phyloP scores from a whole-genome alignment of 768 basidiomycete genomes.

The Cystofilobasidium macerans region DNA sequence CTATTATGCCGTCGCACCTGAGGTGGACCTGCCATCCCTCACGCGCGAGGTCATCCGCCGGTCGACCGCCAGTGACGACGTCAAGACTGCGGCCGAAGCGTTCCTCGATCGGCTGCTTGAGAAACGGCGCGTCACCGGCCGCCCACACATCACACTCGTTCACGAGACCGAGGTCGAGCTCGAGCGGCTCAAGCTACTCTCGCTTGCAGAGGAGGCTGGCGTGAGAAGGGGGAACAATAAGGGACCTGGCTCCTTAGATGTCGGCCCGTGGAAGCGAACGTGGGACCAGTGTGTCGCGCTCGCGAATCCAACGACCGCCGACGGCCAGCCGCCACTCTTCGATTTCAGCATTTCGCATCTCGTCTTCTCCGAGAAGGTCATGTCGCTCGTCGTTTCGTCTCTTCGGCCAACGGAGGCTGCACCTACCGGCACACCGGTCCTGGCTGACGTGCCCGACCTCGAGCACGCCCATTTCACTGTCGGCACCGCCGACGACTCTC shows the following conservation, averaged over 20 bases:
- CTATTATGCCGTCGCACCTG: slow-evolving; percentile 70
- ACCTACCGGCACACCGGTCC: background rate
- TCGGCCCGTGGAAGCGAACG: background rate
- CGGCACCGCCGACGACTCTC: background rate
- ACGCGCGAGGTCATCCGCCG: slow-evolving; percentile 39
- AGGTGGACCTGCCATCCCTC: slow-evolving; percentile 51
- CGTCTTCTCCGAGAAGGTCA: background rate
- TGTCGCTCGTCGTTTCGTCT: slow-evolving; percentile 3
- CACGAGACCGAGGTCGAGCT: slow-evolving; percentile 46
- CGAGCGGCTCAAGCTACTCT: background rate
- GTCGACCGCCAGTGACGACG: background rate
- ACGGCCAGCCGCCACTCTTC: background rate
- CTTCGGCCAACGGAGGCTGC: background rate
- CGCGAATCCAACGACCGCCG: background rate
- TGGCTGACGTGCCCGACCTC: slow-evolving; percentile 2
- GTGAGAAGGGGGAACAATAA: too few relatives aligned
- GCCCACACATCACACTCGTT: slow-evolving; percentile 78
- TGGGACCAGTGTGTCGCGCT: background rate
- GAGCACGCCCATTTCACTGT: slow-evolving; percentile 2
- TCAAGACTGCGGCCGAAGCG: background rate
- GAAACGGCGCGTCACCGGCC: slow-evolving; percentile 45
- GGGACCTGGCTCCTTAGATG: too few relatives aligned
- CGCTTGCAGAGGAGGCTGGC: background rate
- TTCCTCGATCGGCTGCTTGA: slow-evolving; percentile 48
- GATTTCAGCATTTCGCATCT: background rate